Conservation (phyloP, 208 protist genomes). For the Trypanosoma avium region DNA sequence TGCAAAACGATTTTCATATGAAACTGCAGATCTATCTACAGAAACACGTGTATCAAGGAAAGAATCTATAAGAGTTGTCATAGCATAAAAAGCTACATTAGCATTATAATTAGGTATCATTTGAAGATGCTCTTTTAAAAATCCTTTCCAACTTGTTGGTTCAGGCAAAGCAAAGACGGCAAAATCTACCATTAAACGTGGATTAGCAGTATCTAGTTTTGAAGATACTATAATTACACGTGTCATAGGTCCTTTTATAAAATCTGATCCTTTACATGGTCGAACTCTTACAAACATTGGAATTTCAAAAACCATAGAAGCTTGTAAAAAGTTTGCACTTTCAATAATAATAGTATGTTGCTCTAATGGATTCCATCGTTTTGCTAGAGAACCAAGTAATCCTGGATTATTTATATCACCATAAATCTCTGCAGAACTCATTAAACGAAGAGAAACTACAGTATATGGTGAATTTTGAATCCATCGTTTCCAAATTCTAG, state of each 20-base stretch:
- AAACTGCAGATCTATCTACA: not conserved
- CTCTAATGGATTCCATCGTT: slow-evolving; percentile 21
- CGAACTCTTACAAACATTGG: slow-evolving; percentile 21
- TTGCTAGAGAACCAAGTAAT: slow-evolving; percentile 41
- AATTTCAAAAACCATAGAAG: slow-evolving; percentile 32
- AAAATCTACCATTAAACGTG: slow-evolving; percentile 41
- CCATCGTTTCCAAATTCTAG: slow-evolving; percentile 65
- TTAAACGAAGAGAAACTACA: slow-evolving; percentile 56
- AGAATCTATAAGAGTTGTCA: slow-evolving; percentile 38
- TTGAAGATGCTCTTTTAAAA: slow-evolving; percentile 38
- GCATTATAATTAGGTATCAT: slow-evolving; percentile 23
- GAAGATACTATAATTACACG: slow-evolving; percentile 41
- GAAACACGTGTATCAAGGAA: slow-evolving; percentile 18
- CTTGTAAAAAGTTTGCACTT: slow-evolving; percentile 27
- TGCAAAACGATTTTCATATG: slow-evolving; percentile 31
- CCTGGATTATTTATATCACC: slow-evolving; percentile 39
- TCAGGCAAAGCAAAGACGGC: slow-evolving; percentile 43
- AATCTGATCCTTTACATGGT: slow-evolving; percentile 26
- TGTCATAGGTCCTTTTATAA: slow-evolving; percentile 30
- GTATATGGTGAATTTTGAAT: slow-evolving; percentile 37
- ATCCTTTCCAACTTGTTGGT: slow-evolving; percentile 36
- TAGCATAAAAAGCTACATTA: slow-evolving; percentile 32
- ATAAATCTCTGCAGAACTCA: slow-evolving; percentile 70
- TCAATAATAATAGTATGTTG: slow-evolving; percentile 54
- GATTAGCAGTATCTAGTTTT: slow-evolving; percentile 31